These are phyloP conservation scores for Kwoniella newhampshirensis DNA, from an alignment of 768 basidiomycete species.

Conservation along the genomic window DNA sequence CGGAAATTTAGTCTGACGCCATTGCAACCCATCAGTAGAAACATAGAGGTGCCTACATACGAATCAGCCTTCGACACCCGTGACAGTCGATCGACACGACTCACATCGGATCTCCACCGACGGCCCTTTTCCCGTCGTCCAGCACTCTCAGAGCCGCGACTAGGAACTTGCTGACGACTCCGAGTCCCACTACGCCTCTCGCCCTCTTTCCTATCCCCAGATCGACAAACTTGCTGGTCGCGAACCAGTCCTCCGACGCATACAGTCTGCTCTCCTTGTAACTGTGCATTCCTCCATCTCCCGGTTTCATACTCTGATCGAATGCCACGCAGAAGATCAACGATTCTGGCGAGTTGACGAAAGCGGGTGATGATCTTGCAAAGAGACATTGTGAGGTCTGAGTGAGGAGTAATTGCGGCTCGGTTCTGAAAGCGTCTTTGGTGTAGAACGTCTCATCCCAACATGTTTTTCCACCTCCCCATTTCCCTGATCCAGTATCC, in stretches of 20 bases:
- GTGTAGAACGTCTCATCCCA: slow-evolving; percentile 81
- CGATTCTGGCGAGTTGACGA: slow-evolving; percentile 70
- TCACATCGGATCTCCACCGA: slow-evolving; percentile 49
- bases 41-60: slow-evolving; percentile 64
- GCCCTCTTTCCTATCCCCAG: slow-evolving; percentile 80
- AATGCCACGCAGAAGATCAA: slow-evolving; percentile 88
- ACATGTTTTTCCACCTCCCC: slow-evolving; percentile 50
- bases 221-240: slow-evolving; percentile 68
- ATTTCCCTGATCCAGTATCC: slow-evolving; percentile 44
- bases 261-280: slow-evolving; percentile 68
- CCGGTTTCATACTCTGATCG: slow-evolving; percentile 58
- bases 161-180: slow-evolving; percentile 87
- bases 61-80: slow-evolving; percentile 58
- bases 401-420: slow-evolving; percentile 62
- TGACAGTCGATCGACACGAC: neutral
- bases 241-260: slow-evolving; percentile 83
- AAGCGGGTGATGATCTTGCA: slow-evolving; percentile 79
- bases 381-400: slow-evolving; percentile 82
- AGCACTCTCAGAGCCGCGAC: slow-evolving; percentile 83
- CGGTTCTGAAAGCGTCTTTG: slow-evolving; percentile 71
- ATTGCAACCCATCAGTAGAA: slow-evolving; percentile 73
- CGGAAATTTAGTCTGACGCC: slow-evolving; percentile 90
- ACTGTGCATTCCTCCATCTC: slow-evolving; percentile 53
- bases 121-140: slow-evolving; percentile 45
- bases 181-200: slow-evolving; percentile 85